Base-by-base conservation (phyloP, 192 early-diverging fungal genomes). In the Coemansia nantahalensis region DNA sequence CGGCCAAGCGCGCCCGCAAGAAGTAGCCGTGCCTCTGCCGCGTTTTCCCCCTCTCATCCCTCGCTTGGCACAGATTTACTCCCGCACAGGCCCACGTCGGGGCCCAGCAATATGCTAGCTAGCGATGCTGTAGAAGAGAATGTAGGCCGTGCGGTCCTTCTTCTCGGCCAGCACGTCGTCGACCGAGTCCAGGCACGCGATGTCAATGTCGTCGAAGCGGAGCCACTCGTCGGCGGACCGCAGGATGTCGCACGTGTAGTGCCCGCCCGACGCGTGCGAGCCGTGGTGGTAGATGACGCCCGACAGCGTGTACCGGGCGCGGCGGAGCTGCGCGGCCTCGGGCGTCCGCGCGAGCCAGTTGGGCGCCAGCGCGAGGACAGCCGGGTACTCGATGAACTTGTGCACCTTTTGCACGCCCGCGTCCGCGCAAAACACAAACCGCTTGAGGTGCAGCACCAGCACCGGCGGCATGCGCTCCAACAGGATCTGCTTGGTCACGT, bases 211-310 rank as follows among this genome's bases (percentile, higher is more conserved):
- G 64, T 99, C 95, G 35, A 97, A 86, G 37, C 86, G 86, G 42
- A 94, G 81, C 97, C 97, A 99, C 50, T 86, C 79, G 34, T 80
- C 65, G 41, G 79, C 77, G 9, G 84, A 76, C 43, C 87, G 78
- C 45, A 79, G 55, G 7, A 99, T 79, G 74, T 95, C 91, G 77
- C 91, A 94, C 3, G 97, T 99, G 71, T 99, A 99, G 59, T 99
- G 97, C 8, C 97, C 97, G 28, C 92, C 94, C 13, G 79, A 84
- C 15, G 93, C 89, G 21, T 79, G 78, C 39, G 68, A 67, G 4
- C 97, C 95, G 64, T 97, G 97, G 75, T 99, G 97, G 64, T 97
- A 93, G 8, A 99, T 90, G 32, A 94, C 95, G 56, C 78, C 88
- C 75, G 87, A 86, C 8, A 95, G 80, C 39, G 80, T 75, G 64